phyloP scores from a whole-genome alignment of 352 stramenopile genomes.

The Phytopythium kandeliae region DNA sequence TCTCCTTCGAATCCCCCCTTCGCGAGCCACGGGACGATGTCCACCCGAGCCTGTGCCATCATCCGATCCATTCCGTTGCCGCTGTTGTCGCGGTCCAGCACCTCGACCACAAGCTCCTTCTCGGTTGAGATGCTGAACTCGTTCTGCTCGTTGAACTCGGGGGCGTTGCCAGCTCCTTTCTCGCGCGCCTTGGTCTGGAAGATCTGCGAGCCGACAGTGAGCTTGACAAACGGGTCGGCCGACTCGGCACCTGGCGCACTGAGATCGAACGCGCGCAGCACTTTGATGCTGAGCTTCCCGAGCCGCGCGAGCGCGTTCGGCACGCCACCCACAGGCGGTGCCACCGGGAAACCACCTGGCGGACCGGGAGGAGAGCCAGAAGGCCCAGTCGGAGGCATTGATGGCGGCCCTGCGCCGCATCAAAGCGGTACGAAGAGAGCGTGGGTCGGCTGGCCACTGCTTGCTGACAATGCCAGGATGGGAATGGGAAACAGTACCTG shows the following conservation, averaged over 20 bases:
- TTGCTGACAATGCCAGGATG: not conserved
- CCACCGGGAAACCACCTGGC: constrained; percentile 12
- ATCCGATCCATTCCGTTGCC: constrained; percentile 87
- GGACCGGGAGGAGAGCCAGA: constrained; percentile 21
- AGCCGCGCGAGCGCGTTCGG: constrained; percentile 76
- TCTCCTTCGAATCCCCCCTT: constrained; percentile 92
- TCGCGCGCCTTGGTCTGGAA: constrained; percentile 80
- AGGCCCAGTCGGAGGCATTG: constrained; percentile 19
- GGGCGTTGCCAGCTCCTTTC: constrained; percentile 87
- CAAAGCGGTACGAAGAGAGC: no score
- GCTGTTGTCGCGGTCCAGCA: constrained; percentile 87
- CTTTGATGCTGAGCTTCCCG: constrained; percentile 88
- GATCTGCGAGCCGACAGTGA: constrained; percentile 85
- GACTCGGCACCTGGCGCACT: constrained; percentile 92
- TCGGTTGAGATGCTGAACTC: constrained; percentile 95
- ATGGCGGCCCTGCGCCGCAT: not conserved
- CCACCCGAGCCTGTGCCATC: constrained; percentile 88
- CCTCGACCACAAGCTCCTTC: constrained; percentile 90
- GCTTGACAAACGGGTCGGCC: constrained; percentile 91
- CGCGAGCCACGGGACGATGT: constrained; percentile 92
- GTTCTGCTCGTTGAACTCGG: constrained; percentile 93
- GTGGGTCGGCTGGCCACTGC: no score
- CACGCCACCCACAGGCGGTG: constrained; percentile 8
- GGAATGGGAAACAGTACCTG: no score
- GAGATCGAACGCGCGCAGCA: constrained; percentile 88